phyloP scores from a whole-genome alignment of 441 rosid species.

The Populus hybrid region DNA sequence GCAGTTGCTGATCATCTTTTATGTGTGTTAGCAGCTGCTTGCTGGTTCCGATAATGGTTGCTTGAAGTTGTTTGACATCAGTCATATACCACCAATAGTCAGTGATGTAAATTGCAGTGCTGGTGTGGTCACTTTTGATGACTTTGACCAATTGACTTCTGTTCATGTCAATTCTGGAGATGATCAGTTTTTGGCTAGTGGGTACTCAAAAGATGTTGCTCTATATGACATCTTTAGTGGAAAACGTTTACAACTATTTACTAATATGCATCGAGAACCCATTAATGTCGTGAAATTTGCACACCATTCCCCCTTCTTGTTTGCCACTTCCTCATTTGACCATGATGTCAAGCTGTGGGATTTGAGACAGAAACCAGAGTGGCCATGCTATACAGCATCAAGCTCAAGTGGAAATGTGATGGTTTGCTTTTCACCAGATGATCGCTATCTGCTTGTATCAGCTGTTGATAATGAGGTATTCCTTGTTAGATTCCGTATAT shows the following conservation, averaged over 20 bases:
- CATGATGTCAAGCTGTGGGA: constrained; percentile 92
- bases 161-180: constrained; percentile 89
- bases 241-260: constrained; percentile 64
- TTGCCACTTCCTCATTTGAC: constrained; percentile 97
- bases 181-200: constrained; percentile 87
- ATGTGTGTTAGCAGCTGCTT: constrained; percentile 53
- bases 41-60: constrained; percentile 98
- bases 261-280: constrained; percentile 82
- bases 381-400: constrained; percentile 77
- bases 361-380: constrained; percentile 71
- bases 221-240: constrained; percentile 76
- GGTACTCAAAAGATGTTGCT: constrained; percentile 85
- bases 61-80: constrained; percentile 64
- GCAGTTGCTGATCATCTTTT: background rate
- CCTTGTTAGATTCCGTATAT: background rate
- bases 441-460: constrained; percentile 86
- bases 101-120: constrained; percentile 27
- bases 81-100: constrained; percentile 38
- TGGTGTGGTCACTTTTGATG: constrained; percentile 67
- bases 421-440: constrained; percentile 99
- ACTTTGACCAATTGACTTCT: constrained; percentile 86
- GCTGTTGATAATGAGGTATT: constrained; percentile 97
- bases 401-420: constrained; percentile 92
- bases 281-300: constrained; percentile 92
- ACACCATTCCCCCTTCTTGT: constrained; percentile 77